phyloP scores from a whole-genome alignment of 1,284 basidiomycete genomes.

The Termitomyces sp. region DNA sequence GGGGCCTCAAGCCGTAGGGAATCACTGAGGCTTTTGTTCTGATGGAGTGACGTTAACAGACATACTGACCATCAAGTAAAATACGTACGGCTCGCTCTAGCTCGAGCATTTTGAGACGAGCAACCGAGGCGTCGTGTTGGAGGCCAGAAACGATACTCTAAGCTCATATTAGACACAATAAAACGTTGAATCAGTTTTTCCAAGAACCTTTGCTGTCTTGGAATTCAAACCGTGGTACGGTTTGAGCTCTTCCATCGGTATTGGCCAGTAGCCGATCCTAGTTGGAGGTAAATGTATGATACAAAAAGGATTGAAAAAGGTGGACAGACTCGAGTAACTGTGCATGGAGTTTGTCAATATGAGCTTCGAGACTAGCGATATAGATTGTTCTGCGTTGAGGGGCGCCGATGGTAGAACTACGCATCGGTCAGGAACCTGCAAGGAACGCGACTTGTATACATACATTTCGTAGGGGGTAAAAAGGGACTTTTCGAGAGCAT shows the following conservation, averaged over 20 bases:
- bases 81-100: constrained; percentile 56
- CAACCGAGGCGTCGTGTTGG: constrained; percentile 54
- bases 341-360: constrained; percentile 54
- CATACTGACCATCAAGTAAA: not conserved
- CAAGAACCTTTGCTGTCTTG: constrained; percentile 62
- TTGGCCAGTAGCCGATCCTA: constrained; percentile 47
- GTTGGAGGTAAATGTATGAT: not conserved
- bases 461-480: constrained; percentile 65
- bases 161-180: not conserved
- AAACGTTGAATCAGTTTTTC: not conserved
- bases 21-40: constrained; percentile 25
- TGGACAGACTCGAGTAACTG: constrained; percentile 37
- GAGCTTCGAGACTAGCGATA: constrained; percentile 55
- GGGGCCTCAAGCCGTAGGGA: constrained; percentile 9
- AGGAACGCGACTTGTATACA: constrained; percentile 18
- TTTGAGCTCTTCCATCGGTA: constrained; percentile 46
- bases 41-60: not conserved
- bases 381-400: constrained; percentile 59
- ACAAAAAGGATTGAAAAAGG: not conserved
- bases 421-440: not conserved
- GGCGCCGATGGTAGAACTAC: constrained; percentile 58
- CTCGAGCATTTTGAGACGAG: constrained; percentile 58
- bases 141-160: constrained; percentile 71
- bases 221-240: constrained; percentile 59
- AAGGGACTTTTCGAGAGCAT: constrained; percentile 63